Percentiles rank a stretch among this genome's conserved stretches.
phyloP scores from a whole-genome alignment of 2,329 filamentous ascomycete species.

The Aspergillus glaucus region DNA sequence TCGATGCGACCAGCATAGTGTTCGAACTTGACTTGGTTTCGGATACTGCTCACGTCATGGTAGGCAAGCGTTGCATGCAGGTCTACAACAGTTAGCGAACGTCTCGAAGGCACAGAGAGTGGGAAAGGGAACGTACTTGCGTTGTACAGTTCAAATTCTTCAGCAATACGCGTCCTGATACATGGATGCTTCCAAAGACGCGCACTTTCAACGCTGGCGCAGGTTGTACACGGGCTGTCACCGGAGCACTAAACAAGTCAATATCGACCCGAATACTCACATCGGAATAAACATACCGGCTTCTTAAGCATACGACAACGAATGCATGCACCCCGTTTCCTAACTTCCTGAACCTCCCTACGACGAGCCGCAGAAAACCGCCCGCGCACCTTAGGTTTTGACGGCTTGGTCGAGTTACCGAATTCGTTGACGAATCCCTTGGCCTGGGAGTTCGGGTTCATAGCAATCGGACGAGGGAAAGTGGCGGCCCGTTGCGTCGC shows the following conservation, averaged over 20 bases:
- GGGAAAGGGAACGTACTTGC: constrained; percentile 33
- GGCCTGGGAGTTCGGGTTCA: constrained; percentile 34
- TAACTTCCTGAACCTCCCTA: constrained; percentile 54
- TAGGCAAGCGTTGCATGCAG: constrained; percentile 49
- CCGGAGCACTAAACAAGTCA: constrained; percentile 45
- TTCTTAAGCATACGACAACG: constrained; percentile 61
- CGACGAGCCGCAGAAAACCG: constrained; percentile 52
- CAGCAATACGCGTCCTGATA: constrained; percentile 52
- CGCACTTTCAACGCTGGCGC: constrained; percentile 54
- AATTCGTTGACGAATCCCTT: constrained; percentile 38
- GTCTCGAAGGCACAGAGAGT: neutral
- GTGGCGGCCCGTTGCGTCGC: constrained; percentile 34
- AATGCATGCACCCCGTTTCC: constrained; percentile 56
- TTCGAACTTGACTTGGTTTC: constrained; percentile 44
- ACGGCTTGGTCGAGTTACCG: constrained; percentile 34
- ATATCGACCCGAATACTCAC: neutral
- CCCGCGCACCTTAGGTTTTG: constrained; percentile 46
- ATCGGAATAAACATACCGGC: constrained; percentile 32
- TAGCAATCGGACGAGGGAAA: constrained; percentile 38
- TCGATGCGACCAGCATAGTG: constrained; percentile 49
- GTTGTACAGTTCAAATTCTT: constrained; percentile 54
- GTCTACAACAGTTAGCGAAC: constrained; percentile 23
- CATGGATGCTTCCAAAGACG: constrained; percentile 57
- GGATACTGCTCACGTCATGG: constrained; percentile 45
- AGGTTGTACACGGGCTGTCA: constrained; percentile 54